Base-by-base conservation (phyloP, 2,329 filamentous ascomycete species). In the Stagonosporopsis tanaceti region DNA sequence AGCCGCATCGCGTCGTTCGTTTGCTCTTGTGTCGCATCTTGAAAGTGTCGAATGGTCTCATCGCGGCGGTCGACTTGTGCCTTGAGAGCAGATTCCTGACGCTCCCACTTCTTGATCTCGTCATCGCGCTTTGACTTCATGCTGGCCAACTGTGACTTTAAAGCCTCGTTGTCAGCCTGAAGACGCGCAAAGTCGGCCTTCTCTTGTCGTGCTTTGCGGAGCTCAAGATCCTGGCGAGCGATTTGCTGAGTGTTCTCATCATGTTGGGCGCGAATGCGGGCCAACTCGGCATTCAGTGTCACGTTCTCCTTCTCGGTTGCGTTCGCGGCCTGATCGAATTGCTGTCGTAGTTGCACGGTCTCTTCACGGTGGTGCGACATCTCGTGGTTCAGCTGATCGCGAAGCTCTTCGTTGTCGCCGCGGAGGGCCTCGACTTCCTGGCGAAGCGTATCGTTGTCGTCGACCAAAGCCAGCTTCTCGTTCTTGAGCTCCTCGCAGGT, bases 81-180 rank as follows among this genome's bases (percentile, higher is more conserved):
- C 50, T 72, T 71, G 22, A 78, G 44, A 9, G 72, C 62, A 14
- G 70, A 62, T 55, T 77, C 74, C 15, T 69, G 67, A 14, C 61
- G 64, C 32, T 63, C 53, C 73, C 75, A 76, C 11, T 69, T 71
- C 52, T 67, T 68, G 17, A 65, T 51, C 27, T 78, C 76, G 27
- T 85, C 80, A 53, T 89, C 84, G 12, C 95, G 81, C 56, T 92
- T 90, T 45, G 87, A 84, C 67, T 90, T 88, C 9, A 95, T 81
- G 47, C 89, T 88, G 44, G 89, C 85, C 48, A 96, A 86, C 72
- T 95, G 91, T n/a, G 85, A 83, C 60, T 81, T 85, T 47, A 96
- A 79, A 7, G 88, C 78, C 11, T 85, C 85, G 70, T 94, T 89
- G 66, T 94, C 90, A 53, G 84, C 86, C 61, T 84, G 83, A 68